Conservation (phyloP, 192 early-diverging fungal genomes). For the Rhizophlyctis rosea region DNA sequence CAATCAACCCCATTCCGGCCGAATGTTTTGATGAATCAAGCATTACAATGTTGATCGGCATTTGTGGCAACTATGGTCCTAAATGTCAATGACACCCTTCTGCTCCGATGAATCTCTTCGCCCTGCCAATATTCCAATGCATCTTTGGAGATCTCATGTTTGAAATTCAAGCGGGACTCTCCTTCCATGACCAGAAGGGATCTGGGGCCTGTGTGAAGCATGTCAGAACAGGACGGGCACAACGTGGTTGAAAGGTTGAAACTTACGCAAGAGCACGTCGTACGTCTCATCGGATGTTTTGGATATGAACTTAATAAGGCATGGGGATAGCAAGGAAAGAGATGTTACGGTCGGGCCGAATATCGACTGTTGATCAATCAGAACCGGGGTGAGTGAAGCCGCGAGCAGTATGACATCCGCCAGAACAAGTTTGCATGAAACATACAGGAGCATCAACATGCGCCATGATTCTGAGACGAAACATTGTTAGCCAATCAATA, state of each 20-base stretch:
- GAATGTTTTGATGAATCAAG: neutral
- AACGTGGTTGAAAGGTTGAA: too few relatives aligned
- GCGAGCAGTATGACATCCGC: too few relatives aligned
- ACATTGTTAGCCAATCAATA: neutral
- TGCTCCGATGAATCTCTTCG: constrained; percentile 45
- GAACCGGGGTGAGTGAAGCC: too few relatives aligned
- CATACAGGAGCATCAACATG: constrained; percentile 53
- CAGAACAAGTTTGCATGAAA: too few relatives aligned
- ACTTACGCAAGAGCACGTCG: constrained; percentile 17
- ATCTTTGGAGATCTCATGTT: constrained; percentile 68
- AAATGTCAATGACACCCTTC: constrained; percentile 65
- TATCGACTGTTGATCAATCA: too few relatives aligned
- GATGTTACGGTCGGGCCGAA: constrained; percentile 63
- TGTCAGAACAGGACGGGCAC: too few relatives aligned
- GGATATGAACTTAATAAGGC: constrained; percentile 62
- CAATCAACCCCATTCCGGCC: too few relatives aligned
- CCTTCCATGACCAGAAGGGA: constrained; percentile 58
- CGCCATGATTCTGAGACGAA: constrained; percentile 43
- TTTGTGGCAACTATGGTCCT: neutral
- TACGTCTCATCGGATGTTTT: constrained; percentile 18
- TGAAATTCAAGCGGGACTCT: constrained; percentile 54
- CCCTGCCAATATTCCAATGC: constrained; percentile 40
- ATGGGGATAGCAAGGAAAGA: constrained; percentile 59
- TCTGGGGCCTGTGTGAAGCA: constrained; percentile 39
- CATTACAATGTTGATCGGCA: neutral